phyloP scores from a whole-genome alignment of 2,329 filamentous ascomycete genomes.

The Colletotrichum sp. region DNA sequence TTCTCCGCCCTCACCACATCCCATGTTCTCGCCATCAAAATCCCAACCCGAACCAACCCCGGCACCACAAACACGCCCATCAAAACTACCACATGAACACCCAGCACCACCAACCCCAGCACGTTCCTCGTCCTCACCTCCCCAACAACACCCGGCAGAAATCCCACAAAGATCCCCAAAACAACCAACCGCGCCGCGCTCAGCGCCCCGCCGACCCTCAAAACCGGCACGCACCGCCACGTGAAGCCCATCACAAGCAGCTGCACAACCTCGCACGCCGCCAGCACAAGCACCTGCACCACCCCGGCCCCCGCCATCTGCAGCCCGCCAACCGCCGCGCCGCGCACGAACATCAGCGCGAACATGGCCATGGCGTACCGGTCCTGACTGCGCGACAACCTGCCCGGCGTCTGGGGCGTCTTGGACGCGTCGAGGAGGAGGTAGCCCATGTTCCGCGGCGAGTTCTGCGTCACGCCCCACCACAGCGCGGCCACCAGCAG shows the following conservation, averaged over 20 bases:
- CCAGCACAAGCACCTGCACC: constrained; percentile 71
- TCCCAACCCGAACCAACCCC: not conserved
- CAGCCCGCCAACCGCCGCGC: constrained; percentile 70
- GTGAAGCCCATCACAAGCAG: constrained; percentile 70
- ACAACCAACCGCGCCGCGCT: not conserved
- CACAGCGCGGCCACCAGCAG: constrained; percentile 28
- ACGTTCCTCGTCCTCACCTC: not conserved
- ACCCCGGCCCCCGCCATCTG: constrained; percentile 53
- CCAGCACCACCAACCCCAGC: not conserved
- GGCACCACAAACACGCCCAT: not conserved
- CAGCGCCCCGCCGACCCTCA: not conserved
- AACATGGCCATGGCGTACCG: constrained; percentile 69
- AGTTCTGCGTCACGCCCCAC: constrained; percentile 29
- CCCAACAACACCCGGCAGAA: not conserved
- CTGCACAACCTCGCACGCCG: constrained; percentile 73
- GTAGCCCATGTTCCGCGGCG: constrained; percentile 30
- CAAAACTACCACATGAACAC: not conserved
- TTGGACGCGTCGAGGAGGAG: constrained; percentile 55
- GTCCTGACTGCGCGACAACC: constrained; percentile 58
- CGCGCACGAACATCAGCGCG: constrained; percentile 67
- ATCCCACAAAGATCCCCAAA: not conserved
- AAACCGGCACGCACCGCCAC: not conserved
- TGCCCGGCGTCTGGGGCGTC: constrained; percentile 60
- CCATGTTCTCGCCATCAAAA: not conserved
- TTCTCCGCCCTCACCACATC: not conserved